Percentiles rank a stretch among this genome's conserved stretches.
phyloP scores from a whole-genome alignment of 73 alveolate genomes.

The Loxodes magnus region DNA sequence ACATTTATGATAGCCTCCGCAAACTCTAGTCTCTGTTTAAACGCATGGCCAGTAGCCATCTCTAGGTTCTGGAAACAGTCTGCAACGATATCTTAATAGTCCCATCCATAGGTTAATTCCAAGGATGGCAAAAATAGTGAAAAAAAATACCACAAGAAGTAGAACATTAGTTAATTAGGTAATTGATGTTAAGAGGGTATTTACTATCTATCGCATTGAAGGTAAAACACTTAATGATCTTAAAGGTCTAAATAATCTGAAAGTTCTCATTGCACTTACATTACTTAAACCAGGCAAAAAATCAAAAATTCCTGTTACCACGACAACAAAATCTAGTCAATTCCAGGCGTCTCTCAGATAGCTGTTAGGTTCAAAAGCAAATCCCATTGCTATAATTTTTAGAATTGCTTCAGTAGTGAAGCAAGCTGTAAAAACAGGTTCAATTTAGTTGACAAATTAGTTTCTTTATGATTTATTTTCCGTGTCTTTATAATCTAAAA shows the following conservation, averaged over 20 bases:
- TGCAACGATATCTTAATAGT: conserved; percentile 15
- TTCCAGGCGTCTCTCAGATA: conserved; percentile 68
- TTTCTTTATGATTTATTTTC: conserved; percentile 5
- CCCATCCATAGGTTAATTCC: conserved; percentile 53
- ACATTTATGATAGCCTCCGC: conserved; percentile 11
- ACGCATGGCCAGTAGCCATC: conserved; percentile 21
- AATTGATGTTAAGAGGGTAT: conserved; percentile 21
- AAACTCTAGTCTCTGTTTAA: not conserved
- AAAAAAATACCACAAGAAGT: conserved; percentile 64
- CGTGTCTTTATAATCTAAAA: conserved; percentile 6
- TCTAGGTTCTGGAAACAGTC: conserved; percentile 13
- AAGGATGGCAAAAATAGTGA: conserved; percentile 78
- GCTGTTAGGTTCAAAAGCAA: conserved; percentile 9
- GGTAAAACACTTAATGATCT: conserved; percentile 25
- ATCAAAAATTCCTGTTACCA: conserved; percentile 59
- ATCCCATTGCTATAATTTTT: conserved; percentile 35
- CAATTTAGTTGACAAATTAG: conserved; percentile 11
- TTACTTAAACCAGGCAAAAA: conserved; percentile 21
- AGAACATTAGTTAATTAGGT: conserved; percentile 62
- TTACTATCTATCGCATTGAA: conserved; percentile 22
- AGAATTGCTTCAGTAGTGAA: conserved; percentile 35
- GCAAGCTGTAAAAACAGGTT: conserved; percentile 11
- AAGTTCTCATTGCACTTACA: conserved; percentile 69
- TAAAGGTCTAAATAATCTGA: conserved; percentile 70
- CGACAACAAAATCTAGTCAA: conserved; percentile 45